Base-by-base conservation (phyloP, 768 basidiomycete genomes). In the Lactarius indigo region DNA sequence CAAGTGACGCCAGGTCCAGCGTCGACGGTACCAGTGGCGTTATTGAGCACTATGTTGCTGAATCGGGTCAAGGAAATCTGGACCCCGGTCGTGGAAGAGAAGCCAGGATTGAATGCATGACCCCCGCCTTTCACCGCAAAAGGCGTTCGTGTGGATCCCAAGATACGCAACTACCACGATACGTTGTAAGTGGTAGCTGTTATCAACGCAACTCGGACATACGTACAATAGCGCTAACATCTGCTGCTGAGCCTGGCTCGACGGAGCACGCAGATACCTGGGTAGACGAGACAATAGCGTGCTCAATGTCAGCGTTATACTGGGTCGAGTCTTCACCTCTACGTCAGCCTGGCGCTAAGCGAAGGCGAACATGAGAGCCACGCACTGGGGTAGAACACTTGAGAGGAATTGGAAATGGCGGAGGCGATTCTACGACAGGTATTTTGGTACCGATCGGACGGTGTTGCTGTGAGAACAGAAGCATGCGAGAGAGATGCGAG, bases 31-130 rank as follows among this genome's bases (percentile, higher is more conserved):
- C 33, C 54, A 2, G 47, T 55, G 2, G 3, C 18, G 2, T 18
- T 23, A 31, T 70, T 52, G 54, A 69, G 56, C 1, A 33, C 52
- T 2, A 65, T 59, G 1, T 37, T 20, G n/a, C 61, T 59, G 54
- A 74, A 75, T 2, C 68, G 70, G 30, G 65, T 30, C 73, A 75
- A 69, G 8, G 73, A 18, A 5, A 75, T 74, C 28, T 73, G 64
- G 18, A 75, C 71, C 28, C 74, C 74, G 1, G 7, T 42, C 10
- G 74, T 75, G 5, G 74, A 75, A 30, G 68, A 73, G 67, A 74
- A 74, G 5, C 72, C 69, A 1, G 63, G 68, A 41, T 73, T 73
- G 0, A 56, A 61, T 0, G 69, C 17, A 39, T 74, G 73, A 13
- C 74, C 74, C n/a, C 74, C 47, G 5, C 47, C 47, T 50, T 66